Base-by-base conservation (phyloP, 2,329 filamentous ascomycete species). In the Monascus ruber region DNA sequence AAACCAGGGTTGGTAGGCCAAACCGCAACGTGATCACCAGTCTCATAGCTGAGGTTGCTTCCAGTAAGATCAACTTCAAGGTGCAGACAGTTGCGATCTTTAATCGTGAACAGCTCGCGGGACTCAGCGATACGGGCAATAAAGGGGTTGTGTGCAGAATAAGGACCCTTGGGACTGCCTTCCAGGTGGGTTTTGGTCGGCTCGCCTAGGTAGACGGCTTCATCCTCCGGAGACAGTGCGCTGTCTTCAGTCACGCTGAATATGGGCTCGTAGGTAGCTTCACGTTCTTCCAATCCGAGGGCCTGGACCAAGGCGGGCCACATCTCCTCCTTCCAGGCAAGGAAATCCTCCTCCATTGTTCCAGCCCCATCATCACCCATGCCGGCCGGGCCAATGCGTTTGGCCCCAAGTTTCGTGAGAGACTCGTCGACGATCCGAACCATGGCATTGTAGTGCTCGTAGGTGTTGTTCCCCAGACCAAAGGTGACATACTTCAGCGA, bases 241-340 rank as follows among this genome's bases (percentile, higher is more conserved):
- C 84, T 77, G 47, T 81, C 77, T 53, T 94, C 83, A 25, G 75
- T 76, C 51, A 98, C 80, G 51, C 77, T 79, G 59, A 95, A 95
- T 42, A 88, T 79, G 36, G 91, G 86, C 62, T 98, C 93, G 62
- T 96, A 98, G 43, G 94, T 80, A 45, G 88, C 85, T 61, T 98
- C 93, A 43, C 91, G 87, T 68, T 98, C 91, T 65, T 96, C 84
- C 40, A 98, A 70, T 39, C 77, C 77, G 82, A 98, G 85, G 58
- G 85, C 79, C 48, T 85, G 76, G 24, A 83, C 73, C 38, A 98
- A 72, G 43, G 83, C 84, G 53, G 76, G 71, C 91, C 93, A 98
- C 91, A 98, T 98, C 45, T 88, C 88, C 56, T 98, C 91, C 70
- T 98, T 98, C 91, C 91, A 98, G 49, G 89, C 85, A 54, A 98